phyloP scores from a whole-genome alignment of 805 yeast species.

The Yarrowia deformans region DNA sequence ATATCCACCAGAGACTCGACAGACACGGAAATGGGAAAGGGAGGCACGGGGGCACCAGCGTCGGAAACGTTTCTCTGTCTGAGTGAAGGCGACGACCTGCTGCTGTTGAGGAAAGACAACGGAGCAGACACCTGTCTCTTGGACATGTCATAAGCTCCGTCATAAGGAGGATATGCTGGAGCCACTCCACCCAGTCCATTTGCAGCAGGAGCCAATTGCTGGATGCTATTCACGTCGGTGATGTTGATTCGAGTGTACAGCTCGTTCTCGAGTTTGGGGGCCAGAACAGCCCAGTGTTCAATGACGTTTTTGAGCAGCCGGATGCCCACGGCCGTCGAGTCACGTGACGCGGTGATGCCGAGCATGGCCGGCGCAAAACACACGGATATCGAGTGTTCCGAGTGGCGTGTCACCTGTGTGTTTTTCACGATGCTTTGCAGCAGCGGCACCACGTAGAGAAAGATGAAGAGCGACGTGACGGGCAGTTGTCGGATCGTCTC shows the following conservation, averaged over 20 bases:
- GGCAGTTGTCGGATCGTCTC: slow-evolving; percentile 48
- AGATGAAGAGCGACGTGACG: slow-evolving; percentile 45
- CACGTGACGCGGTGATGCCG: slow-evolving; percentile 59
- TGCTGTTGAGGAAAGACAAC: slow-evolving; percentile 11
- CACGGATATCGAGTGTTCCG: slow-evolving; percentile 55
- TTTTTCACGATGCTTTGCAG: slow-evolving; percentile 55
- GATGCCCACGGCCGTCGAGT: slow-evolving; percentile 59
- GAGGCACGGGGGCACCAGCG: slow-evolving; percentile 11
- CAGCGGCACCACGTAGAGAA: slow-evolving; percentile 45
- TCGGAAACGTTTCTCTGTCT: slow-evolving; percentile 32
- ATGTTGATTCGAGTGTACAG: slow-evolving; percentile 31
- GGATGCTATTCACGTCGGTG: slow-evolving; percentile 19
- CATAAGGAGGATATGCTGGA: slow-evolving; percentile 24
- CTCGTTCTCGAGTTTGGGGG: slow-evolving; percentile 23
- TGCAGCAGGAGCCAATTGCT: too few relatives aligned
- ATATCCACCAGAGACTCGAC: slow-evolving; percentile 34
- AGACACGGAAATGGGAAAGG: slow-evolving; percentile 27
- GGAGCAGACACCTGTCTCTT: slow-evolving; percentile 36
- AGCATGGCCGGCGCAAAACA: slow-evolving; percentile 63
- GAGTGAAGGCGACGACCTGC: slow-evolving; percentile 16
- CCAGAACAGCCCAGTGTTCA: slow-evolving; percentile 58
- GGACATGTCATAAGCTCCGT: slow-evolving; percentile 25
- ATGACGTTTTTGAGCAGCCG: slow-evolving; percentile 63
- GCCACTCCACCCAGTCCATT: too few relatives aligned
- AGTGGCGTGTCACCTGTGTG: slow-evolving; percentile 51